These are phyloP conservation scores for Agroathelia rolfsii DNA, from an alignment of 1,284 basidiomycete genomes.

Conservation along the genomic window DNA sequence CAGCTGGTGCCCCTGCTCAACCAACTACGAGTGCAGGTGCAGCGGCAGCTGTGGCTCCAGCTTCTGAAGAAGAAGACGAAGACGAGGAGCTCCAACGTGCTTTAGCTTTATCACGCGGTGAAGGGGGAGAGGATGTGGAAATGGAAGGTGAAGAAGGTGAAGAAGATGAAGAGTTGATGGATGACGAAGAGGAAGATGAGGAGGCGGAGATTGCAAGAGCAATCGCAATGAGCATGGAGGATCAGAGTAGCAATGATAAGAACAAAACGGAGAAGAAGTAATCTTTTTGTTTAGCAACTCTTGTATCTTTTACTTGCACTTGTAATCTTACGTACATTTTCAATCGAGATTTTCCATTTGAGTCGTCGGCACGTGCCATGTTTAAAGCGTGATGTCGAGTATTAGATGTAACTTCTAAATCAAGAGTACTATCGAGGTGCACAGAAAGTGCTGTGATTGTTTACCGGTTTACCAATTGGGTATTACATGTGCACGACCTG, in stretches of 20 bases:
- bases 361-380: no score
- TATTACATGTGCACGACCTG: no score
- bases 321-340: no score
- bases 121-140: slow-evolving; percentile 29
- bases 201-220: slow-evolving; percentile 46
- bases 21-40: no score
- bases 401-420: no score
- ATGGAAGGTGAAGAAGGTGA: slow-evolving; percentile 34
- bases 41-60: slow-evolving; percentile 19
- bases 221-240: slow-evolving; percentile 51
- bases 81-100: slow-evolving; percentile 64
- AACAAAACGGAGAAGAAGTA: slow-evolving; percentile 22
- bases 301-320: no score
- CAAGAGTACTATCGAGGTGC: no score
- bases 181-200: slow-evolving; percentile 36
- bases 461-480: no score
- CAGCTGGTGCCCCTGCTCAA: slow-evolving; percentile 22
- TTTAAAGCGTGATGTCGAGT: no score
- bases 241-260: slow-evolving; percentile 19
- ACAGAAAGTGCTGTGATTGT: no score
- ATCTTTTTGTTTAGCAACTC: slow-evolving; percentile 1
- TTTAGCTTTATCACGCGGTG: slow-evolving; percentile 53
- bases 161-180: slow-evolving; percentile 35
- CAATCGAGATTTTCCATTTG: no score
- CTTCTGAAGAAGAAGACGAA: slow-evolving; percentile 38